phyloP scores from a whole-genome alignment of 345 rosid genomes.

The Aquilaria sinensis region DNA sequence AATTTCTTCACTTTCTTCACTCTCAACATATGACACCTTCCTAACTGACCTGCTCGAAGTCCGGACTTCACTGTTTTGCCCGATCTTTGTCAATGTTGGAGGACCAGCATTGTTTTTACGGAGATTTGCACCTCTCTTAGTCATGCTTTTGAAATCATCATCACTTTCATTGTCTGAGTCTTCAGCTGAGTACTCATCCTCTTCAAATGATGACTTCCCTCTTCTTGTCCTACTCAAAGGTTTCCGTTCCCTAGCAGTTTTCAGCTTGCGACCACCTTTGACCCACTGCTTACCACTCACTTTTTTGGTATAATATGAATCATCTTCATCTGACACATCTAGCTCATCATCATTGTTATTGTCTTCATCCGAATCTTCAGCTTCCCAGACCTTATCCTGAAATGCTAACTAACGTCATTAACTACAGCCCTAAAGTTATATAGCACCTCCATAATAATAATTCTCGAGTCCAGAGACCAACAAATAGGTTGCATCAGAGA shows the following conservation, averaged over 20 bases:
- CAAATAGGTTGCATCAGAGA: no score
- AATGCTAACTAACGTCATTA: no score
- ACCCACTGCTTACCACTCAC: slow-evolving; percentile 50
- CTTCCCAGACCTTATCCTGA: slow-evolving; percentile 76
- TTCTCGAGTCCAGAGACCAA: no score
- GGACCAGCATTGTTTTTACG: slow-evolving; percentile 58
- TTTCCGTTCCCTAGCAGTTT: slow-evolving; percentile 44
- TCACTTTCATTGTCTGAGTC: slow-evolving; percentile 61
- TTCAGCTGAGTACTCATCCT: slow-evolving; percentile 61
- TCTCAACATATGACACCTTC: slow-evolving; percentile 98
- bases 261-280: slow-evolving; percentile 47
- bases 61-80: slow-evolving; percentile 74
- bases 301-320: slow-evolving; percentile 54
- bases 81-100: slow-evolving; percentile 26
- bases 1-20: slow-evolving; percentile 94
- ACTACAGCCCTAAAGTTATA: no score
- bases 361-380: slow-evolving; percentile 67
- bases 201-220: slow-evolving; percentile 64
- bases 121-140: slow-evolving; percentile 55
- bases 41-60: slow-evolving; percentile 84
- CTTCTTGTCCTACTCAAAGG: slow-evolving; percentile 46
- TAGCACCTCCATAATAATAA: no score
- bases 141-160: slow-evolving; percentile 51
- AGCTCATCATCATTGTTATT: slow-evolving; percentile 57
- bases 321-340: slow-evolving; percentile 68